Conservation (phyloP, 306 rosid species). For the Trifolium repens region DNA sequence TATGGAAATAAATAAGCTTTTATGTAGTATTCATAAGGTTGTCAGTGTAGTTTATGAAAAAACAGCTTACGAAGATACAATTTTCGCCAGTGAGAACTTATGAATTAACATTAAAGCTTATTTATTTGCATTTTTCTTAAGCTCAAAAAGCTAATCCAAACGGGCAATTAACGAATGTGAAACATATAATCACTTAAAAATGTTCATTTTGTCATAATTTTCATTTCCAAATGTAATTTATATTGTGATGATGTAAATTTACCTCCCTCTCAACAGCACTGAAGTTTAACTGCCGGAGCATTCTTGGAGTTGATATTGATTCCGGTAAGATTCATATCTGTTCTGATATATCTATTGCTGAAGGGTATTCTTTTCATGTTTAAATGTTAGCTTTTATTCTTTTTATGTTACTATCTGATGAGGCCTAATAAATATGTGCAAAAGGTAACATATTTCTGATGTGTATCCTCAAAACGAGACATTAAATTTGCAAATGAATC, state of each 20-base stretch:
- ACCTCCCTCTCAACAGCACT: conserved; percentile 56
- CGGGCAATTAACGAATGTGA: not conserved
- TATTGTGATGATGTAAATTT: conserved; percentile 17
- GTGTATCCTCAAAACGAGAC: conserved; percentile 4
- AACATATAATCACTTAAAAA: not conserved
- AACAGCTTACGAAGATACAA: no score
- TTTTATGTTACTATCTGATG: conserved; percentile 4
- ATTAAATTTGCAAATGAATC: conserved; percentile 10
- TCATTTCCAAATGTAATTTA: not conserved
- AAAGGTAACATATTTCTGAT: not conserved
- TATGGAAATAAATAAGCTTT: no score
- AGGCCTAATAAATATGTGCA: not conserved
- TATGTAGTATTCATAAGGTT: no score
- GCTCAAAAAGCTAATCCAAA: no score
- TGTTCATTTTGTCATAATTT: not conserved
- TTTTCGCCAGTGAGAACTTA: no score
- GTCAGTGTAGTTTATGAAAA: no score
- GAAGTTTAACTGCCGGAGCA: conserved; percentile 74
- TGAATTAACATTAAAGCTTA: no score
- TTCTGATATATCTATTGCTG: conserved; percentile 19
- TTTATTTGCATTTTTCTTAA: no score
- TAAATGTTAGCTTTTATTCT: not conserved
- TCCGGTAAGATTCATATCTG: conserved; percentile 60
- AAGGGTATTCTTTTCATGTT: conserved; percentile 14
- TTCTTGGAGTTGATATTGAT: conserved; percentile 91